Evolutionary conservation across 257 asterid genomes (phyloP).

Genomic region (Ajuga chamaepitys): DNA sequence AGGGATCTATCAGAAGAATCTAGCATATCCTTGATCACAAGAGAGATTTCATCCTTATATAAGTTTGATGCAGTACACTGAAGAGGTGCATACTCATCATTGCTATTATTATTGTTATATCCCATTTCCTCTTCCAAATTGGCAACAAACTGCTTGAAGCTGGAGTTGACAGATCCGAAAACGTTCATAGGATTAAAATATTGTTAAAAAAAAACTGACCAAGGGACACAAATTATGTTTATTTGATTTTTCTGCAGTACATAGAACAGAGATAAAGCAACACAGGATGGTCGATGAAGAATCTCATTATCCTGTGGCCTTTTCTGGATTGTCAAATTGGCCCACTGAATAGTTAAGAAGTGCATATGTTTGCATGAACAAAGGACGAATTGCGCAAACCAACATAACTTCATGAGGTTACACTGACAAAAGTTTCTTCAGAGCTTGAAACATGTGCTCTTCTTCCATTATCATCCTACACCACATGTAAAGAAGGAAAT

Average conservation of each 20-base stretch:
- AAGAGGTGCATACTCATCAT: slow-evolving; percentile 27
- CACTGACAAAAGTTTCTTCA: not conserved
- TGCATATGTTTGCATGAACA: not conserved
- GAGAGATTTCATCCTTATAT: slow-evolving; percentile 49
- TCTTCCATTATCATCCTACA: not conserved
- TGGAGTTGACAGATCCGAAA: slow-evolving; percentile 28
- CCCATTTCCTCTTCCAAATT: slow-evolving; percentile 63
- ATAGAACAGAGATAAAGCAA: not conserved
- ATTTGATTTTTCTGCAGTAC: not conserved
- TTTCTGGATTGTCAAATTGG: not conserved
- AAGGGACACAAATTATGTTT: not conserved
- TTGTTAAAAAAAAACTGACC: not conserved
- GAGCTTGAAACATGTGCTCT: not conserved
- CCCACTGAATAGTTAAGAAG: not conserved
- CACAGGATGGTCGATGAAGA: not conserved
- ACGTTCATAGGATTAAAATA: slow-evolving; percentile 4
- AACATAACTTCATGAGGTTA: not conserved
- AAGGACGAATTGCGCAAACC: not conserved
- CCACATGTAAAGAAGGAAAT: too few relatives aligned
- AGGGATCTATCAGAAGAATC: slow-evolving; percentile 43
- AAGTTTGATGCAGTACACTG: slow-evolving; percentile 23
- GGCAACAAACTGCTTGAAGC: slow-evolving; percentile 71
- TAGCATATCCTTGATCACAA: slow-evolving; percentile 57
- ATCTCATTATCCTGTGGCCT: not conserved
- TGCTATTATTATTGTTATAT: slow-evolving; percentile 27